These are phyloP conservation scores for Chaetothyriales sp. DNA, from an alignment of 2,329 filamentous ascomycete genomes.

Conservation along the genomic window DNA sequence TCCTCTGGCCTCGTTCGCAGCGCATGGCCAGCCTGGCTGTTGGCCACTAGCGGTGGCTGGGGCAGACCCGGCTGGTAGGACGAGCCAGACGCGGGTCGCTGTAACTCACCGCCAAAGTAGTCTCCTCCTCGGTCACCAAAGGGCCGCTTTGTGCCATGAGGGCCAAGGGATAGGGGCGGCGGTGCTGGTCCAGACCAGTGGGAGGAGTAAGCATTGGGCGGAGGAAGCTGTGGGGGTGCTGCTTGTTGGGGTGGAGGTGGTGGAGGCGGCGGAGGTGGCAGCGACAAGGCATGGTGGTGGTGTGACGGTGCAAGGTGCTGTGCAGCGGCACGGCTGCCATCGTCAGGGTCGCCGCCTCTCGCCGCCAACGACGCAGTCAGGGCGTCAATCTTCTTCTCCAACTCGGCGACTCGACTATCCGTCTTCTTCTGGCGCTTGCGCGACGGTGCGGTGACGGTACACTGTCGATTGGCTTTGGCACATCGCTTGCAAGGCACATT, in stretches of 20 bases:
- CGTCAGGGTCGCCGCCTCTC: constrained; percentile 19
- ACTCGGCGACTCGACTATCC: constrained; percentile 72
- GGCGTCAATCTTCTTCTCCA: constrained; percentile 86
- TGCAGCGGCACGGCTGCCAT: constrained; percentile 2
- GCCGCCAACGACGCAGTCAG: constrained; percentile 66
- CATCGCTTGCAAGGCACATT: constrained; percentile 58
- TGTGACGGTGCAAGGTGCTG: neutral
- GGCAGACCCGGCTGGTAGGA: constrained; percentile 5
- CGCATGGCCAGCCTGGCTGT: neutral
- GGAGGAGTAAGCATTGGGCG: constrained; percentile 6
- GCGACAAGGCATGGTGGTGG: neutral
- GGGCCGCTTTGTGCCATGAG: neutral
- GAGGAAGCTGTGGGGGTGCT: constrained; percentile 5
- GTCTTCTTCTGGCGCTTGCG: constrained; percentile 83
- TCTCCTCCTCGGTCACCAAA: constrained; percentile 2
- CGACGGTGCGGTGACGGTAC: constrained; percentile 58
- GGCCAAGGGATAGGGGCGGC: constrained; percentile 2
- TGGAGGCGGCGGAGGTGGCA: neutral
- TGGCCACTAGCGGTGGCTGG: neutral
- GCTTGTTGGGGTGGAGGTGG: neutral
- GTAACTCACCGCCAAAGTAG: constrained; percentile 16
- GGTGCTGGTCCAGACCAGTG: constrained; percentile 11
- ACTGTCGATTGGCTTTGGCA: constrained; percentile 61
- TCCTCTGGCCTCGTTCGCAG: constrained; percentile 2
- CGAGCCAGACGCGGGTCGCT: constrained; percentile 5